Conservation (phyloP, 1,139 yeast species). For the Pichia sp. region DNA sequence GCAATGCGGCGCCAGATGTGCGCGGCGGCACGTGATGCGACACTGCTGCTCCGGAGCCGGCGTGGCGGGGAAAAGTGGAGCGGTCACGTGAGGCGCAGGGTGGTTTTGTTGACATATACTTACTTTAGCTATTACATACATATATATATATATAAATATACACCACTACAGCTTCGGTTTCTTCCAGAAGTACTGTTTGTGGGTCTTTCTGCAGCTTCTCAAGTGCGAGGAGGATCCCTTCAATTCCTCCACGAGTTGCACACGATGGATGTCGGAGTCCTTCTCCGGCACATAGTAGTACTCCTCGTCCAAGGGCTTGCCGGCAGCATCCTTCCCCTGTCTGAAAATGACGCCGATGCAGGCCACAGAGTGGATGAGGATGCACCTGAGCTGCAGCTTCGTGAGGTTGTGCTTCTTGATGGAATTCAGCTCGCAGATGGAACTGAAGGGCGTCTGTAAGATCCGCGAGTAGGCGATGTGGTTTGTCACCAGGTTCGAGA, state of each 20-base stretch:
- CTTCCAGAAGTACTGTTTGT: slow-evolving; percentile 88
- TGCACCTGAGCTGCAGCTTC: slow-evolving; percentile 34
- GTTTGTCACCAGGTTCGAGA: slow-evolving; percentile 66
- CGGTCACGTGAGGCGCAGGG: no score
- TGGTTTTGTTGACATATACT: no score
- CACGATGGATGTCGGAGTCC: slow-evolving; percentile 69
- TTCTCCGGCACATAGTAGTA: slow-evolving; percentile 84
- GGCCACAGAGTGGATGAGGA: slow-evolving; percentile 42
- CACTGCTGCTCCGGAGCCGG: neutral
- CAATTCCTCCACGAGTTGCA: slow-evolving; percentile 62
- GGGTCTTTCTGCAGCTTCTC: slow-evolving; percentile 87
- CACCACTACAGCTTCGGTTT: slow-evolving; percentile 43
- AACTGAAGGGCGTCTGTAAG: slow-evolving; percentile 65
- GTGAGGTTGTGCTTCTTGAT: slow-evolving; percentile 44
- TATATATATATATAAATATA: neutral
- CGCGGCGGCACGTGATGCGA: slow-evolving; percentile 12
- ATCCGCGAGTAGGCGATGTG: slow-evolving; percentile 88
- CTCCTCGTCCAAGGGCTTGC: slow-evolving; percentile 88
- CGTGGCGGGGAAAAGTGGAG: neutral
- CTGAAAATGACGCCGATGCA: slow-evolving; percentile 85
- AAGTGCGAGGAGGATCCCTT: slow-evolving; percentile 67
- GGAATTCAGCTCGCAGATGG: slow-evolving; percentile 55
- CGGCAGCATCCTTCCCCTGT: slow-evolving; percentile 93
- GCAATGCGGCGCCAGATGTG: neutral
- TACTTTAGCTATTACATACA: no score